Base-by-base conservation (phyloP, 148 eudicot genomes). In the Dianthus caryophyllus region DNA sequence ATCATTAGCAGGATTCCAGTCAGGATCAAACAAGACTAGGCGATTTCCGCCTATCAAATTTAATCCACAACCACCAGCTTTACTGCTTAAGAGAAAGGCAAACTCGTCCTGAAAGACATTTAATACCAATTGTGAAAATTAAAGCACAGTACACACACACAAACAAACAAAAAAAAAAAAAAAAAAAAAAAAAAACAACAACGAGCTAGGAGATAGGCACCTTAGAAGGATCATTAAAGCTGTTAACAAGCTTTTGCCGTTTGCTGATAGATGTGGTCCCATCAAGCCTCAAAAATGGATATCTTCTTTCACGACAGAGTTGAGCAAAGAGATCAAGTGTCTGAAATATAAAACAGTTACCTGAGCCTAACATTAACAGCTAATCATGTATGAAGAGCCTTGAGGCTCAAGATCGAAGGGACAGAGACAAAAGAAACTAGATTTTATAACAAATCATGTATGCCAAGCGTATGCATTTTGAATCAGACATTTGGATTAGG, bases 1-100 rank as follows among this genome's bases (percentile, higher is more conserved):
- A 80, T 95, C 99, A 82, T 95, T 95, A 72, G 99, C 99, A 77
- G 99, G 99, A 81, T 95, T 95, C 99, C 99, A 95, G 76, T 95
- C 99, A 72, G 99, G 99, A 84, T 95, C 99, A 75, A 95, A 95
- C 74, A 95, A 84, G 70, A 95, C 96, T 70, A 95, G 82, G 52
- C 99, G 84, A 77, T 95, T 95, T 71, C 97, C 99, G 60, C 99
- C 99, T 30, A 95, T 95, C 84, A 95, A 82, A 80, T 95, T 95
- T 73, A 95, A 86, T 69, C 99, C 99, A 85, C 99, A 95, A 51
- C 99, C 99, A 76, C 99, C 99, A 82, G 99, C 99, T 82, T 95
- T 95, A 82, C 99, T 95, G 81, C 99, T 95, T 77, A 95, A 76
- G 65, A 95, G 96, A 88, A 95, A 95, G 67, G 86, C 97, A 84